Evolutionary conservation across 2,329 filamentous ascomycete species (phyloP), one percentile per base, ranked within the genome.

Genomic region (Fusarium vanettenii): DNA sequence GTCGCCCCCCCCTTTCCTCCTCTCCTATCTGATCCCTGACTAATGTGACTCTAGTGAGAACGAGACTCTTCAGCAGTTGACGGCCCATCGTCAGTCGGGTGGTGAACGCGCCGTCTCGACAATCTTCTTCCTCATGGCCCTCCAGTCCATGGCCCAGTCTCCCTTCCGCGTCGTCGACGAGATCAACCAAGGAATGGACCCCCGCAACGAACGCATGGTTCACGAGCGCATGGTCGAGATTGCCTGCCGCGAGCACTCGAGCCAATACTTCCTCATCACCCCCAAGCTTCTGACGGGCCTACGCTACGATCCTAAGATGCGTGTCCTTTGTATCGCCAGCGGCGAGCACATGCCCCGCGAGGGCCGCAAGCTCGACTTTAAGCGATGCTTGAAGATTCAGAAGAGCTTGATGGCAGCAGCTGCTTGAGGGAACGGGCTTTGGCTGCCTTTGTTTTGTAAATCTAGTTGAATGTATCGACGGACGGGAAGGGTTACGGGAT

Each of bases 131-230:
- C 94, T 99, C 66, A 98, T 99, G 95, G 95, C 97, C 6, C 90
- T 99, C 29, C 97, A 99, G 83, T 94, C 94, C 60, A 92, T 99
- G 79, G 96, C 97, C 18, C 93, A 95, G 79, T 95, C 95, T 5
- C 97, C 97, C 1, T 99, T 99, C 89, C 95, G 97, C 62, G 96
- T 99, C 60, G 97, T 99, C 69, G 97, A 99, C 84, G 97, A 99
- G 86, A 99, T 99, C 88, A 99, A 99, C 81, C 97, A 99, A 85
- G 97, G 97, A 76, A 99, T 99, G 97, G 97, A 99, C 82, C 97
- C 96, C 50, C 92, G 97, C 79, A 99, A 99, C 84, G 97, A 99
- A 85, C 94, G 97, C 77, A 97, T 98, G 91, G 95, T 99, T 18
- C 97, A 99, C 85, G 95, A 96, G 81, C 94, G 97, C 73, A 97